Base-by-base conservation (phyloP, 2,329 filamentous ascomycete genomes). In the Apiospora arundinis region DNA sequence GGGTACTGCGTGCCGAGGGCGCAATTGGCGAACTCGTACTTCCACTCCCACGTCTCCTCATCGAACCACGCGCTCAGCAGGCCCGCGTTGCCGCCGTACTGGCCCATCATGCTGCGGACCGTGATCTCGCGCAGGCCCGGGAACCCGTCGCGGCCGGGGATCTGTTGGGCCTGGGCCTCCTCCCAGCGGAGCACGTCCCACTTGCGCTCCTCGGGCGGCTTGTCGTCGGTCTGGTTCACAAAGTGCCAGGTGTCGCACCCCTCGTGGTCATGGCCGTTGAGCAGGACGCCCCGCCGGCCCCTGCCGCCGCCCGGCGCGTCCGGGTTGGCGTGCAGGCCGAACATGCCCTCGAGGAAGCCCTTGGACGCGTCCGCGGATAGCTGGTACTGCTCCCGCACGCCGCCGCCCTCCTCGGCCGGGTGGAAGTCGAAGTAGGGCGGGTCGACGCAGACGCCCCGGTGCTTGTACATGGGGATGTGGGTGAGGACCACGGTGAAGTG, bases 51-150 rank as follows among this genome's bases (percentile, higher is more conserved):
- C 0, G 82, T 81, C 2, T 87, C 84, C 70, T 88, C 81, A 80
- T 98, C 94, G 78, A 95, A 98, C 95, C 95, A 99, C 0, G 93
- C 88, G 73, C 93, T 96, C 52, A 99, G 82, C 56, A 99, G 85
- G 0, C 95, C 96, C 0, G 95, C 94, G 79, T 98, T 96, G 25
- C 96, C 96, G n/a, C 91, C 92, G 81, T 93, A 99, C 71, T 93
- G 93, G 70, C 96, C 96, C 96, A 99, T 99, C 95, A 99, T 98
- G 81, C 94, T 97, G 72, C 95, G 91, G 2, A 99, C 93, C 0
- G 96, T 99, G 74, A 98, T 90, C 82, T 99, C 96, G 40, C 95
- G 87, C 7, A 98, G 85, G 0, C 92, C 92, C 0, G 92, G 89
- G 2, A 88, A 75, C 5, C 82, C 84, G 1, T 81, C 75, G 1